A percentile compares a stretch with the other conserved stretches of the same genome.
These are phyloP conservation scores for Colletotrichum lini DNA, from an alignment of 2,329 filamentous ascomycete species.

Conservation along the genomic window DNA sequence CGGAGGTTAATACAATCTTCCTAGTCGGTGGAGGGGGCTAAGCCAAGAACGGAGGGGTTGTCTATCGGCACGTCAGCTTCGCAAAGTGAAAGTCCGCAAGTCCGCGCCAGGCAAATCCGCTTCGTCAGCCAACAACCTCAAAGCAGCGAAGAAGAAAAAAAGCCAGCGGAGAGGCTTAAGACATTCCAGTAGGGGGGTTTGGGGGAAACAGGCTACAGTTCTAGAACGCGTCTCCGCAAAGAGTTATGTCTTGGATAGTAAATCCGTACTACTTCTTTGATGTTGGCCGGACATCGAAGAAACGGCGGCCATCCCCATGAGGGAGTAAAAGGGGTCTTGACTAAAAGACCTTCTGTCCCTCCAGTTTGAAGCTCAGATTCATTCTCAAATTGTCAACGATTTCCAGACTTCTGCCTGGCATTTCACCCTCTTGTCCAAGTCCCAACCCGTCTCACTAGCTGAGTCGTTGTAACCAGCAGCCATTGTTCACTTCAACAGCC, in stretches of 20 bases:
- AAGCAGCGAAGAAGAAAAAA: not conserved
- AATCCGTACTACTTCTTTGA: not conserved
- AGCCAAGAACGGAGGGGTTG: not conserved
- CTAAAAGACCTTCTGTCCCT: no score
- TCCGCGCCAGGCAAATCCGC: not conserved
- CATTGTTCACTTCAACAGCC: not conserved
- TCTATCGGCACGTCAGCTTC: not conserved
- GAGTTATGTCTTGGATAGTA: not conserved
- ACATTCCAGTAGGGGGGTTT: not conserved
- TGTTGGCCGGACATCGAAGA: no score
- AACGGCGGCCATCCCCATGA: no score
- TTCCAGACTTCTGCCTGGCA: no score
- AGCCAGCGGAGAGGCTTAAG: not conserved
- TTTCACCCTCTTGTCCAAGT: no score
- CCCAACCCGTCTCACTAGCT: no score
- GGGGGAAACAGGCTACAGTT: not conserved
- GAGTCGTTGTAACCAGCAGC: no score
- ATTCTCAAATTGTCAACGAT: no score
- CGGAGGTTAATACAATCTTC: no score
- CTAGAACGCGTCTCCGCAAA: not conserved
- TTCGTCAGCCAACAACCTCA: not conserved
- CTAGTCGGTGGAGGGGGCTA: not conserved
- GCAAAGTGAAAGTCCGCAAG: not conserved
- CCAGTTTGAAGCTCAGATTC: no score
- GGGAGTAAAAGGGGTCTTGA: no score